phyloP scores from a whole-genome alignment of 2,329 filamentous ascomycete genomes.

The Lasiodiplodia gonubiensis region DNA sequence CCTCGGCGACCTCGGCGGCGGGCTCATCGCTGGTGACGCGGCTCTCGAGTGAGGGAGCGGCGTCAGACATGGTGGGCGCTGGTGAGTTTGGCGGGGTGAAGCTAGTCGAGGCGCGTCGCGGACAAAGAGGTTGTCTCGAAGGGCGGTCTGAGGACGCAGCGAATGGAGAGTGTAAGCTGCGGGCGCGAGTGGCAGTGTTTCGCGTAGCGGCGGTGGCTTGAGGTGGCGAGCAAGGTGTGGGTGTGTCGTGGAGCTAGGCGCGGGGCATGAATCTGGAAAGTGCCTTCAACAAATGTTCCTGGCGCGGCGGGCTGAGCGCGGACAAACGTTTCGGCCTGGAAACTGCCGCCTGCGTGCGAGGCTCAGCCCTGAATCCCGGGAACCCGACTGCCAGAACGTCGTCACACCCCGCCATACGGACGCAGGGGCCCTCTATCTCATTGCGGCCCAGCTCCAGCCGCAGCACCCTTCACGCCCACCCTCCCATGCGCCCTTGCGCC shows the following conservation, averaged over 20 bases:
- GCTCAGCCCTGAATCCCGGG: conserved; percentile 16
- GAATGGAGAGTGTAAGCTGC: conserved; percentile 10
- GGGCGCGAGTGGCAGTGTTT: background rate
- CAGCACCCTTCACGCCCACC: conserved; percentile 14
- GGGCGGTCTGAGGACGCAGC: background rate
- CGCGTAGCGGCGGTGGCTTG: background rate
- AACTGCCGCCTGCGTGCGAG: background rate
- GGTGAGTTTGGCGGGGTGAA: conserved; percentile 10
- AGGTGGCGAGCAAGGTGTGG: background rate
- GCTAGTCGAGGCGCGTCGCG: background rate
- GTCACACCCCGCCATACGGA: conserved; percentile 23
- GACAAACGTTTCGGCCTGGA: conserved; percentile 10
- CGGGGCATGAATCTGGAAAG: background rate
- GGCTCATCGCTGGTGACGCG: conserved; percentile 27
- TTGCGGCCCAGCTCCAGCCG: conserved; percentile 19
- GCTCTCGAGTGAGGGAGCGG: conserved; percentile 36
- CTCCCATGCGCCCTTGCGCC: conserved; percentile 20
- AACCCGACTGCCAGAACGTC: conserved; percentile 31
- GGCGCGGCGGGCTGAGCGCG: conserved; percentile 9
- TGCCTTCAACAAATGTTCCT: background rate
- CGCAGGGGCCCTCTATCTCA: conserved; percentile 20
- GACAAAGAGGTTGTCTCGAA: background rate
- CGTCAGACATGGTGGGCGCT: conserved; percentile 25
- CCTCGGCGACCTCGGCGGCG: conserved; percentile 15
- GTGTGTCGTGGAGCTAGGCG: background rate